Evolutionary conservation across 139 green algal species (phyloP), one percentile per base, ranked within the genome.

Genomic region (Zygnema cylindricum): DNA sequence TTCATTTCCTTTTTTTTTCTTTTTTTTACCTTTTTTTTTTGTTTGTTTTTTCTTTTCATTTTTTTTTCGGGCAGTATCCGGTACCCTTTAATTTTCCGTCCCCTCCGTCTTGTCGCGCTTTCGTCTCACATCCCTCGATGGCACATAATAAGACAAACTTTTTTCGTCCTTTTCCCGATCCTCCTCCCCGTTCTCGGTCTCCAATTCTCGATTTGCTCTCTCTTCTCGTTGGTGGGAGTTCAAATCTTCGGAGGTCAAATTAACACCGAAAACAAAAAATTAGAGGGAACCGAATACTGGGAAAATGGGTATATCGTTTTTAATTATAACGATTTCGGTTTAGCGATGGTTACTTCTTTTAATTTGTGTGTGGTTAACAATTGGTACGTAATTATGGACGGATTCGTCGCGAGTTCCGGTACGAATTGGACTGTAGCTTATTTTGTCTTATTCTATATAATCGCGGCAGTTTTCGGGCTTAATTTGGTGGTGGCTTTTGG

Each of bases 321-420:
- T 41, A 85, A 85, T 75, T 85, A 77, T 63, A 85, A 85, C 21
- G 78, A 85, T 63, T 77, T 85, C 30, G 36, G 36, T 2, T 35
- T 63, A 3, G 39, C 78, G 0, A 85, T 85, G 78, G 78, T 54
- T 11, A 54, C 41, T 21, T 32, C 78, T 33, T 85, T 85, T 63
- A 85, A 85, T 41, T 41, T 85, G 38, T 85, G 42, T 23, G 41
- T 85, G 7, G 78, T 85, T 38, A 85, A 85, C 78, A 85, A 85
- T 41, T 85, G 78, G 78, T 85, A 76, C 41, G 78, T 85, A 7
- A 85, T 85, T 30, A 85, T 85, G 78, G 78, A 85, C 41, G 78
- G 78, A 41, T 55, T 85, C 7, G 39, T 63, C 0, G 78, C 78
- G 36, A 41, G 40, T 2, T 1, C 38, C 25, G 22, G 36, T 40